phyloP scores from a whole-genome alignment of 108 stramenopile genomes.

The Fragilariopsis cylindrus region DNA sequence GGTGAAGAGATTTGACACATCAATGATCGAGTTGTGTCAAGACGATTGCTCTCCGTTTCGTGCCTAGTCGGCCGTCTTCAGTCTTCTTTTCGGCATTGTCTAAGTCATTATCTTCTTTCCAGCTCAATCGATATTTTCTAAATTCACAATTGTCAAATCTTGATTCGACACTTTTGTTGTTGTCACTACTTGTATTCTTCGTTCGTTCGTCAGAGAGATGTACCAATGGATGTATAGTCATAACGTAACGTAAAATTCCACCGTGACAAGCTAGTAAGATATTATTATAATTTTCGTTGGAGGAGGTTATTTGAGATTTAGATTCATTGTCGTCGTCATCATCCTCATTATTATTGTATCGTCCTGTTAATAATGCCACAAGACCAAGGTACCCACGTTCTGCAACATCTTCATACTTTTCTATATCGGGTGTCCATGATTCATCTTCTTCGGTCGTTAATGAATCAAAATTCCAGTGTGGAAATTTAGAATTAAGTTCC shows the following conservation, averaged over 20 bases:
- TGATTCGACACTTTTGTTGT: constrained; percentile 35
- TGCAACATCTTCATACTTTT: constrained; percentile 52
- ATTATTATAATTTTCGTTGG: neutral
- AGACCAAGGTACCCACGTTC: constrained; percentile 72
- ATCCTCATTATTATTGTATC: constrained; percentile 33
- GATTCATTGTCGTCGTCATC: neutral
- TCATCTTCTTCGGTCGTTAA: constrained; percentile 40
- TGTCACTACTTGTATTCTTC: neutral
- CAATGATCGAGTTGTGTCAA: constrained; percentile 28
- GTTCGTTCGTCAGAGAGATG: constrained; percentile 50
- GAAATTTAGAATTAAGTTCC: constrained; percentile 54
- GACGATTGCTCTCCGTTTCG: constrained; percentile 11
- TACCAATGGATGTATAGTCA: constrained; percentile 62
- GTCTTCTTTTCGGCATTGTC: neutral
- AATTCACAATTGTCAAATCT: constrained; percentile 85
- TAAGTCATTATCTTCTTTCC: constrained; percentile 21
- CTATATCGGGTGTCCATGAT: constrained; percentile 66
- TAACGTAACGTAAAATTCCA: constrained; percentile 62
- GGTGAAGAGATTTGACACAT: neutral
- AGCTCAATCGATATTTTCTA: constrained; percentile 53
- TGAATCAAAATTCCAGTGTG: constrained; percentile 60
- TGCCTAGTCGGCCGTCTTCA: neutral
- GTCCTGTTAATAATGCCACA: constrained; percentile 48
- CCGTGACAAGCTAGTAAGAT: constrained; percentile 71
- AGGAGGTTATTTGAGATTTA: neutral